These are phyloP conservation scores for Begonia peltatifolia DNA, from an alignment of 306 rosid genomes.

Conservation along the genomic window DNA sequence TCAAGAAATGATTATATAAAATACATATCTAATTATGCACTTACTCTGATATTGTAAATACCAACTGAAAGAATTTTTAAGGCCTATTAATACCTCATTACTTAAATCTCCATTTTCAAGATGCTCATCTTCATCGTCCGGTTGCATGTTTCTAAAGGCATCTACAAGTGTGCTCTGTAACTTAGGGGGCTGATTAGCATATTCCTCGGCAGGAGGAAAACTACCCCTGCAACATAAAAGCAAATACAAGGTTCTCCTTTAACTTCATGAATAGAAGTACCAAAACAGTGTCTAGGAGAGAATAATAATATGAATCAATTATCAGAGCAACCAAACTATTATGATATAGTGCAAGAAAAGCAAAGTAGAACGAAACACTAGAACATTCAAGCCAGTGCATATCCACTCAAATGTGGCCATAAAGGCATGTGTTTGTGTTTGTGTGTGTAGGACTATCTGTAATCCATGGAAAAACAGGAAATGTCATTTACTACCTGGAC, in stretches of 20 bases:
- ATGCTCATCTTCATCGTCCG: conserved; percentile 38
- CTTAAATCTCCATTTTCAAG: conserved; percentile 64
- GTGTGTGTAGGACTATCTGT: too few species aligned
- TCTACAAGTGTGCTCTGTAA: conserved; percentile 56
- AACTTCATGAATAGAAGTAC: conserved; percentile 7
- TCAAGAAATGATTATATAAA: neutral
- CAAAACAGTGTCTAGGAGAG: neutral
- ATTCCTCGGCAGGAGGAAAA: conserved; percentile 64
- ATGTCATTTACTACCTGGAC: conserved; percentile 30
- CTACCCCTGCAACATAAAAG: conserved; percentile 32
- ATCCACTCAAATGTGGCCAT: conserved; percentile 1
- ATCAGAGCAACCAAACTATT: neutral
- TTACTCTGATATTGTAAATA: too few species aligned
- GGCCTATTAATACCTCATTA: conserved; percentile 38
- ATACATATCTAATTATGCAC: neutral
- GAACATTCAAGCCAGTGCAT: too few species aligned
- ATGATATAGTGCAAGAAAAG: neutral
- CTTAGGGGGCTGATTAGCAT: conserved; percentile 43
- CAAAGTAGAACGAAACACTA: too few species aligned
- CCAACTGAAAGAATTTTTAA: neutral
- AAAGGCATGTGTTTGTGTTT: neutral
- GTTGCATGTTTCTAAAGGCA: conserved; percentile 61
- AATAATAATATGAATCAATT: neutral
- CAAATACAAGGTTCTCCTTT: conserved; percentile 3
- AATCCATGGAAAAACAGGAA: neutral